Evolutionary conservation across 176 grass and related monocot species (phyloP).

Genomic region (Carex parvula): DNA sequence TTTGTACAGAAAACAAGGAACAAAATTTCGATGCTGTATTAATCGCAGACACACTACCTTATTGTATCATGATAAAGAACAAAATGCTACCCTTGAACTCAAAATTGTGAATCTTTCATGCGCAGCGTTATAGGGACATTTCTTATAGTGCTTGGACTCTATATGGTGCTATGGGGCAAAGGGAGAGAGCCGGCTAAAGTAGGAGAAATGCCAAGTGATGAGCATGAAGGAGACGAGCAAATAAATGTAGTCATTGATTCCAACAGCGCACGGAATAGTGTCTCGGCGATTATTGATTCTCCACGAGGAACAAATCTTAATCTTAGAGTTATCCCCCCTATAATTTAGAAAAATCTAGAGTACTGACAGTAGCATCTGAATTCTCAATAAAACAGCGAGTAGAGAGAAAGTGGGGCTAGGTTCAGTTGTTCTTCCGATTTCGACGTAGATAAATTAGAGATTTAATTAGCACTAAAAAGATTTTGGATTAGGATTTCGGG

Average conservation of each 20-base stretch:
- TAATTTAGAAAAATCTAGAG: not conserved
- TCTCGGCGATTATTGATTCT: not conserved
- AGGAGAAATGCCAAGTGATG: conserved; percentile 26
- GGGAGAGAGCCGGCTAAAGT: conserved; percentile 33
- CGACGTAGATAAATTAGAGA: not conserved
- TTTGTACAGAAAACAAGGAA: not conserved
- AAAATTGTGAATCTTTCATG: not conserved
- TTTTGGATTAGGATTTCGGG: not conserved
- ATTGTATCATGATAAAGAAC: not conserved
- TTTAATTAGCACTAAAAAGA: not conserved
- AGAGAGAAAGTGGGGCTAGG: not conserved
- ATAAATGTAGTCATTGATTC: conserved; percentile 35
- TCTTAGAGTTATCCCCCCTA: not conserved
- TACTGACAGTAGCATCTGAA: not conserved
- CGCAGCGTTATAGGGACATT: conserved; percentile 48
- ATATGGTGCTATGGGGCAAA: conserved; percentile 86
- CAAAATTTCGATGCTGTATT: not conserved
- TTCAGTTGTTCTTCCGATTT: not conserved
- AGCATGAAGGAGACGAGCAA: not conserved
- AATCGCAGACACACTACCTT: not conserved
- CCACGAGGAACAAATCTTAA: conserved; percentile 9
- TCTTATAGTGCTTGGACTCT: conserved; percentile 64
- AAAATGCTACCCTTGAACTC: not conserved
- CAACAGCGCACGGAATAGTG: not conserved
- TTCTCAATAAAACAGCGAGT: not conserved